phyloP scores from a whole-genome alignment of 108 stramenopile genomes.

The Nitzschia inconspicua region DNA sequence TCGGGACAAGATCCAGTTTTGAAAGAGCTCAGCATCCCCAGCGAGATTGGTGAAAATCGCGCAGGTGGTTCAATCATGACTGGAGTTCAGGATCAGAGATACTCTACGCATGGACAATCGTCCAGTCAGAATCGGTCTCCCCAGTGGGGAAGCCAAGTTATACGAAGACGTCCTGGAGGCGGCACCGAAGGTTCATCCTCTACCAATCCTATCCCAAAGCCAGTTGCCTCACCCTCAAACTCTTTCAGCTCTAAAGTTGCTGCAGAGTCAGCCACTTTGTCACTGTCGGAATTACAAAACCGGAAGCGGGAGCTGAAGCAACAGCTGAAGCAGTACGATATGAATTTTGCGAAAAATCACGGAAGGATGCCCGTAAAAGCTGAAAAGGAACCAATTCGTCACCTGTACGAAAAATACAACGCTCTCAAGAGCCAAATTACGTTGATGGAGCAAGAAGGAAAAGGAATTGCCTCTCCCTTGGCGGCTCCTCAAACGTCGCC shows the following conservation, averaged over 20 bases:
- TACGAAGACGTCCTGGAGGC: conserved; percentile 7
- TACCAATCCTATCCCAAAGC: conserved; percentile 11
- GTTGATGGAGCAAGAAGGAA: conserved; percentile 59
- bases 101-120: neutral
- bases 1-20: conserved; percentile 17
- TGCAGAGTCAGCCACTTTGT: conserved; percentile 27
- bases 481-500: conserved; percentile 7
- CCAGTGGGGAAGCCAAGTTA: conserved; percentile 34
- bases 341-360: conserved; percentile 76
- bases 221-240: conserved; percentile 3
- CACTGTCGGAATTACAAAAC: conserved; percentile 64
- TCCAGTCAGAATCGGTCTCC: conserved; percentile 11
- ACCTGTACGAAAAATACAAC: conserved; percentile 94
- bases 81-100: neutral
- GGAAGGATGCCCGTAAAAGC: conserved; percentile 92
- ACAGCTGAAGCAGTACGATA: conserved; percentile 90
- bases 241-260: conserved; percentile 2
- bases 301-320: conserved; percentile 82
- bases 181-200: conserved; percentile 2
- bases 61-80: conserved; percentile 5
- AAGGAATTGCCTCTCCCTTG: conserved; percentile 32
- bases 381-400: conserved; percentile 98
- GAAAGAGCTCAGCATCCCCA: conserved; percentile 67
- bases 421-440: conserved; percentile 80
- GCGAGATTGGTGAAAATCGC: conserved; percentile 54